These are phyloP conservation scores for Kazachstania kunashirensis DNA, from an alignment of 805 yeast species.

Conservation along the genomic window DNA sequence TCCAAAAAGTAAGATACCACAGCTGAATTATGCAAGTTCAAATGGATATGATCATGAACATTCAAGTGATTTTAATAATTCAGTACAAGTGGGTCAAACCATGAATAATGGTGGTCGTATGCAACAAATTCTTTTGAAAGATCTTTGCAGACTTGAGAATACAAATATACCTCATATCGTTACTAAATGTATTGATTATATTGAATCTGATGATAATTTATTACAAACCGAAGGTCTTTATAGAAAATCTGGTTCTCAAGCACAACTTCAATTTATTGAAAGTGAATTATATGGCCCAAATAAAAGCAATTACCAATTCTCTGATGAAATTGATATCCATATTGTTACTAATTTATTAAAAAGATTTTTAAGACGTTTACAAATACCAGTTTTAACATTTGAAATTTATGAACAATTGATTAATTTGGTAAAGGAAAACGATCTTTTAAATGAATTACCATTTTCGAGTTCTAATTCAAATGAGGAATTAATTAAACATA, in stretches of 20 bases:
- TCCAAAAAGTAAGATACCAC: background rate
- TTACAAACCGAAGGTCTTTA: conserved; percentile 77
- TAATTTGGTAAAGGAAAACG: conserved; percentile 35
- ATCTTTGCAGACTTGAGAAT: conserved; percentile 53
- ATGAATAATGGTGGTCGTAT: conserved; percentile 20
- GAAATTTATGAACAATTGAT: conserved; percentile 59
- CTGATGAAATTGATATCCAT: conserved; percentile 54
- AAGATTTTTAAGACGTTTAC: conserved; percentile 73
- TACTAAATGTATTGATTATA: conserved; percentile 60
- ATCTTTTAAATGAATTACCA: conserved; percentile 16
- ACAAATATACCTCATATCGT: conserved; percentile 61
- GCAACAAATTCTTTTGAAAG: conserved; percentile 27
- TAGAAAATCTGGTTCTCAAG: conserved; percentile 76
- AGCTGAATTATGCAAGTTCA: background rate
- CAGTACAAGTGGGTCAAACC: background rate
- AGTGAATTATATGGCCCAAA: conserved; percentile 15
- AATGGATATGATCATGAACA: conserved; percentile 18
- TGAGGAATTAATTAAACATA: conserved; percentile 7
- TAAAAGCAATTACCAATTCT: conserved; percentile 20
- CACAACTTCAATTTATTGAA: conserved; percentile 32
- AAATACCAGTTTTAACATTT: conserved; percentile 75
- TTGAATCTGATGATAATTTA: conserved; percentile 55
- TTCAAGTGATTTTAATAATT: conserved; percentile 22
- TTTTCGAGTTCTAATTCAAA: conserved; percentile 8
- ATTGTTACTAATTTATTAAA: conserved; percentile 83